phyloP scores from a whole-genome alignment of 768 basidiomycete species.

The Tylopilus subfusipes region DNA sequence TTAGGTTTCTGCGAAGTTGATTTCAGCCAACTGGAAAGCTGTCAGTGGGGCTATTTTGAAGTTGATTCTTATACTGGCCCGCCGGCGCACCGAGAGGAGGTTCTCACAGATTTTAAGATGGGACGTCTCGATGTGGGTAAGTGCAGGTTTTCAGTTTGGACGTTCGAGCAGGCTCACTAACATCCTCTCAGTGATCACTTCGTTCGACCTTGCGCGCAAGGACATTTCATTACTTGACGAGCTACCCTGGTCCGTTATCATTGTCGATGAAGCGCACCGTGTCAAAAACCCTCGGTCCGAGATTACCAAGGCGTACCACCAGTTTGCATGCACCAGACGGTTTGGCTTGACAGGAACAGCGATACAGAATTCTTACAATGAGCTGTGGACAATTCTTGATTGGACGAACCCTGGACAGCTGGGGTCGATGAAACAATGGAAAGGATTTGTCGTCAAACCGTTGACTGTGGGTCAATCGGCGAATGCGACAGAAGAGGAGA shows the following conservation, averaged over 20 bases:
- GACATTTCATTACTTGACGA: slow-evolving; percentile 68
- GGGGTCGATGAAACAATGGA: slow-evolving; percentile 76
- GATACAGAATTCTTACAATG: slow-evolving; percentile 85
- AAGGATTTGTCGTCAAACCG: slow-evolving; percentile 63
- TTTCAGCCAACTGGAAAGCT: background rate
- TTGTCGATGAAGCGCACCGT: slow-evolving; percentile 88
- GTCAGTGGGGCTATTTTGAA: slow-evolving; percentile 93
- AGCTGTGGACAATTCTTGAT: slow-evolving; percentile 89
- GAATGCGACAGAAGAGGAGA: slow-evolving; percentile 59
- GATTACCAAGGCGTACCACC: slow-evolving; percentile 65
- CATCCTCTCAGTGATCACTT: slow-evolving; percentile 61
- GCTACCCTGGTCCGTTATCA: slow-evolving; percentile 67
- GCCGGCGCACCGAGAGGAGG: slow-evolving; percentile 48
- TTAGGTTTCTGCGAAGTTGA: background rate
- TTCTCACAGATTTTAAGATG: slow-evolving; percentile 69
- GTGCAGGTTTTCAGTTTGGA: slow-evolving; percentile 25
- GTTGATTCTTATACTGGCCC: slow-evolving; percentile 65
- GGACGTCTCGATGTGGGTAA: slow-evolving; percentile 82
- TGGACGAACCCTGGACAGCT: slow-evolving; percentile 85
- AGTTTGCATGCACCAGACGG: slow-evolving; percentile 60
- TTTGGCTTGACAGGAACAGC: slow-evolving; percentile 87
- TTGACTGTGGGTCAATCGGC: slow-evolving; percentile 65
- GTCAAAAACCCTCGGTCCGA: slow-evolving; percentile 77
- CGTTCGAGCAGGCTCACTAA: background rate
- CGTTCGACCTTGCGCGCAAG: slow-evolving; percentile 69